Base-by-base conservation (phyloP, 2,329 filamentous ascomycete species). In the Claviceps sp. region DNA sequence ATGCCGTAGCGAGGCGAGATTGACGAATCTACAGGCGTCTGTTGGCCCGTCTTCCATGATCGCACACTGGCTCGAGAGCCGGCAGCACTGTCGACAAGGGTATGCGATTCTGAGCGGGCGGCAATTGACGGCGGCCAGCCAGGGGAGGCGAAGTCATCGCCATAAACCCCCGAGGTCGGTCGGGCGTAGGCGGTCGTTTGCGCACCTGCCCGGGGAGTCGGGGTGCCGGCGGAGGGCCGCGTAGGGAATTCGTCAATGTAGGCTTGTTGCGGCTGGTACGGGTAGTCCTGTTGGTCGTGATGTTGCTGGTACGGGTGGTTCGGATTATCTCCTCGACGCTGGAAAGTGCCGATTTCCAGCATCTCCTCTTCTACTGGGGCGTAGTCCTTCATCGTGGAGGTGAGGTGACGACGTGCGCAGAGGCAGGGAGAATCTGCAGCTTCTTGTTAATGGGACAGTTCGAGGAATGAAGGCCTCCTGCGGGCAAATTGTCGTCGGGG, bases 341-440 rank as follows among this genome's bases (percentile, higher is more conserved):
- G 52, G 17, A 56, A 54, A 13, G 59, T 57, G 44, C 67, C 65
- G 45, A 67, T 66, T 46, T 68, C 66, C 51, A 65, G 57, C 63
- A 66, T 65, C 53, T 67, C 66, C 45, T 62, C 59, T 51, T 63
- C 61, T 55, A 65, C 63, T 36, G 57, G 61, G 23, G 57, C 57
- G 53, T 61, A 59, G 46, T 59, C 60, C 53, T 62, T 65, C 62
- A 64, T 65, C 42, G 11, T 34, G 50, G 56, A 47, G 43, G 17
- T 34, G 22, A n/a, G 16, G 22, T 23, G 34, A 20, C 20, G 20
- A 7, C 45, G 45, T 11, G 26, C n/a, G n/a, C 9, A 1, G 2
- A 7, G 37, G 29, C 36, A 50, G 42, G 11, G 11, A n/a, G 23
- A 50, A 23, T n/a, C 42, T 37, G 34, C 44, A 5, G 11, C 9